Conservation (phyloP, 768 basidiomycete species). For the Podaxis sp. region DNA sequence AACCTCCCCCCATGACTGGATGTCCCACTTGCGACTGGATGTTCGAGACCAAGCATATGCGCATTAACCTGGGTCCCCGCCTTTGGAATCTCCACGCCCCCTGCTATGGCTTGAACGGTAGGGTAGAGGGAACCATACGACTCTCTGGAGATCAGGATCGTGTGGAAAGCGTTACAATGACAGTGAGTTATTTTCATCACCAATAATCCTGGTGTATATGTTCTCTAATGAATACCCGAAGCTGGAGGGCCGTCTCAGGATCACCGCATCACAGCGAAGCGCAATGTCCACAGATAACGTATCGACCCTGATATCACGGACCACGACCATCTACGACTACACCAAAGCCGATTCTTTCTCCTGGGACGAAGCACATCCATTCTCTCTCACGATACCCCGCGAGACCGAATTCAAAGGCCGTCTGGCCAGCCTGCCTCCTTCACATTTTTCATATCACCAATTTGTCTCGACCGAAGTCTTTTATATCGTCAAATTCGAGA, state of each 20-base stretch:
- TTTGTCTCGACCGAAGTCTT: constrained; percentile 31
- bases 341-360: constrained; percentile 18
- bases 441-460: constrained; percentile 27
- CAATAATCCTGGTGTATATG: not conserved
- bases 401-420: constrained; percentile 26
- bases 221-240: constrained; percentile 18
- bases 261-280: constrained; percentile 29
- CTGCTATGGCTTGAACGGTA: constrained; percentile 39
- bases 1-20: constrained; percentile 22
- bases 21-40: constrained; percentile 32
- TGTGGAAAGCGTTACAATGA: constrained; percentile 34
- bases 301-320: constrained; percentile 25
- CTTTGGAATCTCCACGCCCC: constrained; percentile 36
- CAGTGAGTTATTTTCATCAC: constrained; percentile 26
- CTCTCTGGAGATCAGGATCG: constrained; percentile 34
- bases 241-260: constrained; percentile 37
- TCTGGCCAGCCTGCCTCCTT: constrained; percentile 34
- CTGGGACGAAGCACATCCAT: constrained; percentile 28
- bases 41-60: constrained; percentile 37
- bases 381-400: constrained; percentile 39
- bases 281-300: constrained; percentile 24
- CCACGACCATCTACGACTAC: constrained; percentile 26
- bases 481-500: constrained; percentile 36
- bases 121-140: constrained; percentile 36
- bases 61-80: constrained; percentile 38